phyloP scores from a whole-genome alignment of 768 basidiomycete genomes.

The Lactarius sanguifluus region DNA sequence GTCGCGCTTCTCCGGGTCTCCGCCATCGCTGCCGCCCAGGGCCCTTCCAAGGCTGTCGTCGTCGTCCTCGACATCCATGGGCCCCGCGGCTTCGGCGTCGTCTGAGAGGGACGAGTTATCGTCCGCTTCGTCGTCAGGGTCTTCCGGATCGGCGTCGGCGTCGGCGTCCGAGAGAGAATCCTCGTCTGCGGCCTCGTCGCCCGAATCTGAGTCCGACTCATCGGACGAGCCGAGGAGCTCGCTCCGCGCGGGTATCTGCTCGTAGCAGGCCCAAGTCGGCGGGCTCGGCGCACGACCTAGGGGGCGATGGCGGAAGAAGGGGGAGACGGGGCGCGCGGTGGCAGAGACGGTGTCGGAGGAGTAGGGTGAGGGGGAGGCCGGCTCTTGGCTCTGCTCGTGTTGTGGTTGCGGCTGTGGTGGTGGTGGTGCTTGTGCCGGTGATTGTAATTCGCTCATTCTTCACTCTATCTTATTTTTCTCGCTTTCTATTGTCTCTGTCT shows the following conservation, averaged over 20 bases:
- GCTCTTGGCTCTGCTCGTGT: constrained; percentile 21
- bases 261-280: constrained; percentile 88
- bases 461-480: neutral
- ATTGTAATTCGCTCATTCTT: constrained; percentile 11
- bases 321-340: constrained; percentile 30
- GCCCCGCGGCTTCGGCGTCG: constrained; percentile 35
- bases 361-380: constrained; percentile 18
- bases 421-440: neutral
- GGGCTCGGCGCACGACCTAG: constrained; percentile 81
- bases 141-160: constrained; percentile 45
- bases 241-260: constrained; percentile 59
- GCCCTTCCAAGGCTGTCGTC: neutral
- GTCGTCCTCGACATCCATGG: constrained; percentile 33
- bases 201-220: constrained; percentile 21
- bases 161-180: constrained; percentile 26
- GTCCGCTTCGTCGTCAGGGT: constrained; percentile 49
- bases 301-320: constrained; percentile 65
- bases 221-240: constrained; percentile 40
- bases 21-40: neutral
- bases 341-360: constrained; percentile 28
- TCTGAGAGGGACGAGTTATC: constrained; percentile 46
- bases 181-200: constrained; percentile 23
- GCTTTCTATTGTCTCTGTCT: neutral
- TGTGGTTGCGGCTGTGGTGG: neutral
- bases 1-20: constrained; percentile 25